These are phyloP conservation scores for Ilex aquifolium DNA, from an alignment of 257 asterid species.

Conservation along the genomic window DNA sequence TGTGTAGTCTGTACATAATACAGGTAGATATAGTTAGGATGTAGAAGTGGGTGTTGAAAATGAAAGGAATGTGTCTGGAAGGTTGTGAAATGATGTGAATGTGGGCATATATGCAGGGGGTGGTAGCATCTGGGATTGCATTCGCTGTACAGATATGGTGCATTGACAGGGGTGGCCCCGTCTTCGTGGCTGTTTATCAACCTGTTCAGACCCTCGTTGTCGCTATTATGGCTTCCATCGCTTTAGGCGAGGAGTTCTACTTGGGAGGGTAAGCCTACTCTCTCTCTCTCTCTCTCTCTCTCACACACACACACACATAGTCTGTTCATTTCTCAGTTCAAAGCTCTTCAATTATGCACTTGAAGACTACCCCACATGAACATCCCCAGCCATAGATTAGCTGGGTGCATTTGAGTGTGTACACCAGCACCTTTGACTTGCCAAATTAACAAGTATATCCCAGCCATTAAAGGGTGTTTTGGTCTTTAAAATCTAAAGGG, in stretches of 20 bases:
- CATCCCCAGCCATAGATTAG: slow-evolving; percentile 9
- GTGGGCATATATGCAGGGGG: slow-evolving; percentile 51
- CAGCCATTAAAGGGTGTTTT: background rate
- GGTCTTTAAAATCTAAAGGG: background rate
- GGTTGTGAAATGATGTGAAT: slow-evolving; percentile 4
- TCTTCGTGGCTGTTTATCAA: slow-evolving; percentile 95
- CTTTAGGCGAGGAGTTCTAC: slow-evolving; percentile 78
- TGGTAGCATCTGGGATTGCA: slow-evolving; percentile 98
- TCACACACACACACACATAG: background rate
- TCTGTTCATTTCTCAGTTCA: background rate
- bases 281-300: background rate
- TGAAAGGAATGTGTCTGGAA: background rate
- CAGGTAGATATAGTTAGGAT: background rate
- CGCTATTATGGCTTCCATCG: slow-evolving; percentile 74
- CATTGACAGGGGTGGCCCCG: slow-evolving; percentile 98
- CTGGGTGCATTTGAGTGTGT: too few species aligned
- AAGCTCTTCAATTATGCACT: slow-evolving; percentile 17
- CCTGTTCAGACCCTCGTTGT: slow-evolving; percentile 99
- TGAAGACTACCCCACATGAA: slow-evolving; percentile 17
- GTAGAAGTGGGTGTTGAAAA: background rate
- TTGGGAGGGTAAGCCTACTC: slow-evolving; percentile 68
- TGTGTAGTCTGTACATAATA: too few species aligned
- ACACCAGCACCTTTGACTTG: too few species aligned
- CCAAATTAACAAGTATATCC: background rate
- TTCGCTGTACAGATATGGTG: slow-evolving; percentile 99